These are phyloP conservation scores for Aspergillus persii DNA, from an alignment of 2,329 filamentous ascomycete species.

Conservation along the genomic window DNA sequence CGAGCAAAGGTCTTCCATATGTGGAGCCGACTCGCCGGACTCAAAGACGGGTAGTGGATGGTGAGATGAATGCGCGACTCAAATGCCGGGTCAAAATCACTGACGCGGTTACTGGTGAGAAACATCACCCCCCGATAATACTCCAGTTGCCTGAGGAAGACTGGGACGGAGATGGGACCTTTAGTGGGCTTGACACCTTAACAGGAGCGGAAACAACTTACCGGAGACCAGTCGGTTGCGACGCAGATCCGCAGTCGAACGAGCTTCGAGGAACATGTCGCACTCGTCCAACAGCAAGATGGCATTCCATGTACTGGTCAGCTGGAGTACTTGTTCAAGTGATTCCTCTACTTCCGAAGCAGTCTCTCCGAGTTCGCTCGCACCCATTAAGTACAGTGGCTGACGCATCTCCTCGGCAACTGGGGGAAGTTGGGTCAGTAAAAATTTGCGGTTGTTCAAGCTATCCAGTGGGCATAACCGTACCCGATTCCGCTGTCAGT, in stretches of 20 bases:
- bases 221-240: background rate
- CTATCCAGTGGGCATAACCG: background rate
- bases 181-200: too few species aligned
- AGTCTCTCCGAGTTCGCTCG: background rate
- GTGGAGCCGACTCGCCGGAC: background rate
- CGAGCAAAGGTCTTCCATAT: background rate
- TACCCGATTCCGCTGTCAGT: background rate
- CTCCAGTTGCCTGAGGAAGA: background rate
- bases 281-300: slow-evolving; percentile 2
- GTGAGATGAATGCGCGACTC: slow-evolving; percentile 50
- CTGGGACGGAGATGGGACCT: background rate
- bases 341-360: background rate
- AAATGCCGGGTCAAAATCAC: slow-evolving; percentile 49
- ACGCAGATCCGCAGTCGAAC: background rate
- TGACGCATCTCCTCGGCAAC: background rate
- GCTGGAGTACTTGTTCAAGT: background rate
- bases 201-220: background rate
- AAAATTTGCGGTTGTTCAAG: background rate
- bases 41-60: slow-evolving; percentile 47
- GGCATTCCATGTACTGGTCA: background rate
- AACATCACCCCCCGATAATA: slow-evolving; percentile 32
- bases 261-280: slow-evolving; percentile 2
- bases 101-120: slow-evolving; percentile 50
- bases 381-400: background rate
- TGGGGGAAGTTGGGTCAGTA: background rate